Percentiles rank a stretch among this genome's conserved stretches.
Evolutionary conservation across 169 alveolate species (phyloP).

Genomic region (Eimeria tenella): DNA sequence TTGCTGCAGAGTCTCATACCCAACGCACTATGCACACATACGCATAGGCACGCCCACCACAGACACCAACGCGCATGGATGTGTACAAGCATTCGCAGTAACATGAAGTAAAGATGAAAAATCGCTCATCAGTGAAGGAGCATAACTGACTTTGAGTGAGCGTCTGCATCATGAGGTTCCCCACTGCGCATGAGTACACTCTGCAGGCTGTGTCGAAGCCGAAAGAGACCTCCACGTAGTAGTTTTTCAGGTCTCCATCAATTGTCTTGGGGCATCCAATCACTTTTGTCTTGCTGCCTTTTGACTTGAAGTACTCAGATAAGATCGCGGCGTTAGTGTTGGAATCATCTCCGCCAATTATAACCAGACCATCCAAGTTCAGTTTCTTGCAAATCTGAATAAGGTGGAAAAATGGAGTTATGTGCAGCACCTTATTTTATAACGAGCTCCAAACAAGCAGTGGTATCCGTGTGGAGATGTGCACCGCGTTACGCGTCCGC

Average conservation of each 20-base stretch:
- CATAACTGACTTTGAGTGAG: constrained; percentile 28
- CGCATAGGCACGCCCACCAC: not conserved
- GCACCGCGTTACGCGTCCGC: no score
- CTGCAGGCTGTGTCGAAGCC: constrained; percentile 99
- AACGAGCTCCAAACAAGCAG: no score
- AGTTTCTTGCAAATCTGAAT: constrained; percentile 88
- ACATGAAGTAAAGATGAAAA: not conserved
- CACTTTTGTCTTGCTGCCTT: constrained; percentile 85
- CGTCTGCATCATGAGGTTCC: constrained; percentile 95
- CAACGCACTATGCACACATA: no score
- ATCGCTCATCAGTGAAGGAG: not conserved
- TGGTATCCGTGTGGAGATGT: no score
- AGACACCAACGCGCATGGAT: not conserved
- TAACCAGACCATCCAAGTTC: constrained; percentile 97
- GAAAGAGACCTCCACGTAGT: constrained; percentile 97
- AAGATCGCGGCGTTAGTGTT: constrained; percentile 98
- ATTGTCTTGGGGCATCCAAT: constrained; percentile 99
- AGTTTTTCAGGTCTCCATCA: constrained; percentile 98
- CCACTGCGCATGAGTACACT: constrained; percentile 96
- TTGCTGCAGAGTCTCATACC: no score
- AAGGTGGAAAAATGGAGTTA: not conserved
- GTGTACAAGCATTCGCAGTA: not conserved
- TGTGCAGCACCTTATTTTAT: no score
- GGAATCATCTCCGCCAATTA: constrained; percentile 99
- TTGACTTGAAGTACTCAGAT: constrained; percentile 95